Evolutionary conservation across 257 asterid genomes (phyloP).

Genomic region (Fraxinus americana): DNA sequence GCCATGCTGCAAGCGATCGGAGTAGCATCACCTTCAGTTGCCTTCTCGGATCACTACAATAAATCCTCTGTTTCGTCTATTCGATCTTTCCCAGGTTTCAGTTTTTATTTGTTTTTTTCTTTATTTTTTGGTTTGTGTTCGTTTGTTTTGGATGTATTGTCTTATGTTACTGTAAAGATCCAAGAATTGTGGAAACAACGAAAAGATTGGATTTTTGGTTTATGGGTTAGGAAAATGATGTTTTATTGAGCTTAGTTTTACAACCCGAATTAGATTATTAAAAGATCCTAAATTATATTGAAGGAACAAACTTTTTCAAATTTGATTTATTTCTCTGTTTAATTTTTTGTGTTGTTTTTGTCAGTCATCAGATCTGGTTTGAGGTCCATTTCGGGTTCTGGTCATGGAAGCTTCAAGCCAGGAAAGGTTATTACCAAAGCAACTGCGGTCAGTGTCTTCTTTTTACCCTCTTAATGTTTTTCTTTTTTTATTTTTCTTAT

Average conservation of each 20-base stretch:
- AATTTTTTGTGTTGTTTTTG: slow-evolving; percentile 20
- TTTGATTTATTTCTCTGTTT: slow-evolving; percentile 6
- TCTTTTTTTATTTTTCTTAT: background rate
- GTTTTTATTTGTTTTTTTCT: background rate
- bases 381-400: slow-evolving; percentile 36
- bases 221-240: background rate
- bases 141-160: background rate
- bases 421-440: slow-evolving; percentile 44
- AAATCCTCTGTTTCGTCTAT: slow-evolving; percentile 29
- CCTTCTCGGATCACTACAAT: slow-evolving; percentile 47
- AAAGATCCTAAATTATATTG: slow-evolving; percentile 14
- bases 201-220: slow-evolving; percentile 16
- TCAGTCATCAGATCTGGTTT: slow-evolving; percentile 54
- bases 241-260: slow-evolving; percentile 1
- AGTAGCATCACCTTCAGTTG: slow-evolving; percentile 44
- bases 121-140: background rate
- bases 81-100: slow-evolving; percentile 21
- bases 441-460: slow-evolving; percentile 56
- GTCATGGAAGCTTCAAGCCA: slow-evolving; percentile 34
- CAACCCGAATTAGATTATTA: background rate
- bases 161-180: background rate
- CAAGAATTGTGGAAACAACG: background rate
- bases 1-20: slow-evolving; percentile 54
- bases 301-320: background rate
- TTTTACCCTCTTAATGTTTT: background rate